Evolutionary conservation across 331 rosid genomes (phyloP).

Genomic region (Acacia pycnantha): DNA sequence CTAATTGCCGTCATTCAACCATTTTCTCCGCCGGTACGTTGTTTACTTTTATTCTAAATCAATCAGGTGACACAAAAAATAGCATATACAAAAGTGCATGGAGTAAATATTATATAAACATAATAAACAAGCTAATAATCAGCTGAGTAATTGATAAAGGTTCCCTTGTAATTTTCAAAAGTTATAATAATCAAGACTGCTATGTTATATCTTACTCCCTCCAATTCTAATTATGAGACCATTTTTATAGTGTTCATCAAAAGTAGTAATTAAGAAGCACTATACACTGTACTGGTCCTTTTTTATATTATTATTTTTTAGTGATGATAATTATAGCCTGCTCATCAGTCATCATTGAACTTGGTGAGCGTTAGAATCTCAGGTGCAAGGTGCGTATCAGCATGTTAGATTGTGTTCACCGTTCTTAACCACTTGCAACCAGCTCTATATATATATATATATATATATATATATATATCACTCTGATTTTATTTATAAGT

Average conservation of each 20-base stretch:
- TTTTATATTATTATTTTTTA: neutral
- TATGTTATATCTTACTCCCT: too few relatives aligned
- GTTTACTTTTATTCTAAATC: neutral
- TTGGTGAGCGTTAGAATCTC: conserved; percentile 32
- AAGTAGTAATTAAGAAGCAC: conserved; percentile 6
- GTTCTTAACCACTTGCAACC: conserved; percentile 42
- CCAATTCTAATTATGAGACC: too few relatives aligned
- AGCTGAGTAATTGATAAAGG: neutral
- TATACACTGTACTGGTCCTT: neutral
- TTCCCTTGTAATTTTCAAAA: neutral
- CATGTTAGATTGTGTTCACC: conserved; percentile 49
- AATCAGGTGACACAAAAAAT: neutral
- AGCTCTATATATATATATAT: too few relatives aligned
- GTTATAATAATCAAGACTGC: neutral
- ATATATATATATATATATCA: too few relatives aligned
- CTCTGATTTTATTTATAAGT: too few relatives aligned
- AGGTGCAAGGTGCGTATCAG: conserved; percentile 55
- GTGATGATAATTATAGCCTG: neutral
- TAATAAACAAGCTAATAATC: neutral
- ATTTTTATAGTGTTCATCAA: too few relatives aligned
- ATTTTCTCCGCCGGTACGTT: neutral
- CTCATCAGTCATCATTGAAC: conserved; percentile 23
- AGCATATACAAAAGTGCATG: neutral
- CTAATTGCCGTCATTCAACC: conserved; percentile 25
- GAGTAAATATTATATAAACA: neutral